Evolutionary conservation across 495 filamentous ascomycete species (phyloP), one percentile per base, ranked within the genome.

Genomic region (Penicillium odoratum): DNA sequence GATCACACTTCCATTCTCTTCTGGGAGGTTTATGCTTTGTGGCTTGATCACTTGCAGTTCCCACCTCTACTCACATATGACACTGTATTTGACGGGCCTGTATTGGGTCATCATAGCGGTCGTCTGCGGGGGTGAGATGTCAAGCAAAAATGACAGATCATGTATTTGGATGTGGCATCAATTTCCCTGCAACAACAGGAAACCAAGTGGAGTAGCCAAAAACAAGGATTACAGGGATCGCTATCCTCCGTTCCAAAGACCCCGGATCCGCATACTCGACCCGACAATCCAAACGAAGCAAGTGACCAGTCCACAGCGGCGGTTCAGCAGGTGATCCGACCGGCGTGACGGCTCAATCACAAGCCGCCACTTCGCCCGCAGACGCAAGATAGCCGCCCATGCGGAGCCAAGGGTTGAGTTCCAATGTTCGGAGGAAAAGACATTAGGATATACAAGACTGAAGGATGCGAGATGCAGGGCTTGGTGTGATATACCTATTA

Each of bases 361-460:
- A 46, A 4, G 43, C 43, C 43, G 43, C 43, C 43, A 46, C 43
- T 46, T 26, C 43, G 31, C 5, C 26, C 46, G 13, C 28, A 28
- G 46, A 30, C 26, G 46, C 46, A 30, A 48, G 46, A 33, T 48
- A 48, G 28, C 46, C 46, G 46, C 46, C 46, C 46, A 31, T 30
- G 46, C 46, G 7, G 46, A 29, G 26, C 5, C 9, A 6, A 48
- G 16, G 25, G 45, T 11, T 30, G 9, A 21, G 44, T 11, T 36
- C 33, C 10, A 8, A 11, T 36, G 3, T 11, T 11, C 33, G 33
- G 33, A 36, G 8, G 33, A 40, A 15, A 40, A 40, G 38, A 40
- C 38, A n/a, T 40, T 15, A 15, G 16, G 38, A 40, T 40, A 11
- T n/a, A 38, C 34, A 38, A 4, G 31, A 34, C 11, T 40, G 11